A percentile compares a stretch with the other conserved stretches of the same genome.
These are phyloP conservation scores for Scheffersomyces parashehatae DNA, from an alignment of 1,139 yeast species.

Conservation along the genomic window DNA sequence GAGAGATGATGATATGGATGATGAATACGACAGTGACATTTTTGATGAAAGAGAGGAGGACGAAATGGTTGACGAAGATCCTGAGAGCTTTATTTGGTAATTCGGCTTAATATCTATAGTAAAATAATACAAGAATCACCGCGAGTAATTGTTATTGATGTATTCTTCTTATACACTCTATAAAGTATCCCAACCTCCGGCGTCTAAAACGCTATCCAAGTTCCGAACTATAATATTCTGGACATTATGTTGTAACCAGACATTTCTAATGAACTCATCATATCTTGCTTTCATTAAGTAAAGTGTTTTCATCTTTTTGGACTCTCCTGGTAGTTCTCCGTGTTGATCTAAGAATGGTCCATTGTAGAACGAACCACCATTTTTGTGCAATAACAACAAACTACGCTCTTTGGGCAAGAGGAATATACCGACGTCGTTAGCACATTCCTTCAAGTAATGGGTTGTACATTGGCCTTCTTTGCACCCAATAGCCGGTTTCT, in stretches of 20 bases:
- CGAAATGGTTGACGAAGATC: slow-evolving; percentile 3
- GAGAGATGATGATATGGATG: slow-evolving; percentile 7
- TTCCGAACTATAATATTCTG: slow-evolving; percentile 78
- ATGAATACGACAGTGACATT: slow-evolving; percentile 4
- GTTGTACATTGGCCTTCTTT: slow-evolving; percentile 67
- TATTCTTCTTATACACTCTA: slow-evolving; percentile 22
- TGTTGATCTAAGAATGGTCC: slow-evolving; percentile 87
- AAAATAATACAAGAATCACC: background rate
- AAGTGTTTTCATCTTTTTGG: slow-evolving; percentile 72
- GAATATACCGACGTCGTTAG: slow-evolving; percentile 73
- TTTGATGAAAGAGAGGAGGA: slow-evolving; percentile 1
- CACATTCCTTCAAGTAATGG: slow-evolving; percentile 65
- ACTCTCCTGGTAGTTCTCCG: slow-evolving; percentile 81
- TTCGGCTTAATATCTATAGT: background rate
- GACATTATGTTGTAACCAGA: slow-evolving; percentile 81
- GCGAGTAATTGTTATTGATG: background rate
- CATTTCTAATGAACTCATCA: slow-evolving; percentile 60
- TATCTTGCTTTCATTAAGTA: slow-evolving; percentile 65
- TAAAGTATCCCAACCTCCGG: slow-evolving; percentile 96
- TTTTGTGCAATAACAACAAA: slow-evolving; percentile 62
- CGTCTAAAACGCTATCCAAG: slow-evolving; percentile 74
- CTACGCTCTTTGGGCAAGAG: slow-evolving; percentile 75
- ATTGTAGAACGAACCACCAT: slow-evolving; percentile 79
- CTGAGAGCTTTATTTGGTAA: background rate
- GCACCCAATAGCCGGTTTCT: slow-evolving; percentile 54